A percentile compares a stretch with the other conserved stretches of the same genome.
Evolutionary conservation across 2,329 filamentous ascomycete species (phyloP).

Genomic region (Hypoxylon sp.): DNA sequence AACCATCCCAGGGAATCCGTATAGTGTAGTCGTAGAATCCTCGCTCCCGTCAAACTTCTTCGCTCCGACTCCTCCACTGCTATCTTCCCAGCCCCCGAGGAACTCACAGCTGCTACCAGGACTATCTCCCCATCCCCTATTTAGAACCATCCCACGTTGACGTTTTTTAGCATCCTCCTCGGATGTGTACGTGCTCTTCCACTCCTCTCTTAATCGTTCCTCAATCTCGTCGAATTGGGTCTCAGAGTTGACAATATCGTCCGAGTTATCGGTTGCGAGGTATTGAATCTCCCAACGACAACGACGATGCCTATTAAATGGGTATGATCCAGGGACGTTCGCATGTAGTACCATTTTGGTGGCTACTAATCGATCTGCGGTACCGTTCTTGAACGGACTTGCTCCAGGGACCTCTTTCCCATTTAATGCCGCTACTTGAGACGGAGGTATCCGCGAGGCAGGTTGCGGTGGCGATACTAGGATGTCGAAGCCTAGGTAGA

Average conservation of each 20-base stretch:
- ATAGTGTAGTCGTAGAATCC: conserved; percentile 83
- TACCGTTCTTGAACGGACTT: conserved; percentile 58
- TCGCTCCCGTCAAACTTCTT: conserved; percentile 69
- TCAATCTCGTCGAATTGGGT: conserved; percentile 83
- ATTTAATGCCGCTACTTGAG: conserved; percentile 52
- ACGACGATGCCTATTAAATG: conserved; percentile 93
- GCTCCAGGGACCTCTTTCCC: conserved; percentile 50
- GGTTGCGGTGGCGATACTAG: conserved; percentile 83
- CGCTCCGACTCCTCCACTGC: conserved; percentile 63
- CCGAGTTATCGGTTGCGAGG: conserved; percentile 61
- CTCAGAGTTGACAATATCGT: conserved; percentile 76
- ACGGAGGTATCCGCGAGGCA: conserved; percentile 75
- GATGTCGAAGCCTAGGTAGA: conserved; percentile 93
- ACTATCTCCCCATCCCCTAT: conserved; percentile 91
- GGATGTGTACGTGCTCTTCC: conserved; percentile 76
- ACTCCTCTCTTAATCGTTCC: conserved; percentile 75
- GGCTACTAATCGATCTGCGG: conserved; percentile 79
- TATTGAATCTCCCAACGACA: conserved; percentile 86
- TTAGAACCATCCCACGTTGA: conserved; percentile 86
- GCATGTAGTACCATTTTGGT: conserved; percentile 95
- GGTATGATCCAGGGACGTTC: conserved; percentile 95
- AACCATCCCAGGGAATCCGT: conserved; percentile 91
- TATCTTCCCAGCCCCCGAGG: conserved; percentile 88
- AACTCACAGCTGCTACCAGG: conserved; percentile 91
- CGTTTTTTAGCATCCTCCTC: conserved; percentile 65